Evolutionary conservation across 257 asterid species (phyloP).

Genomic region (Agastache rugosa): DNA sequence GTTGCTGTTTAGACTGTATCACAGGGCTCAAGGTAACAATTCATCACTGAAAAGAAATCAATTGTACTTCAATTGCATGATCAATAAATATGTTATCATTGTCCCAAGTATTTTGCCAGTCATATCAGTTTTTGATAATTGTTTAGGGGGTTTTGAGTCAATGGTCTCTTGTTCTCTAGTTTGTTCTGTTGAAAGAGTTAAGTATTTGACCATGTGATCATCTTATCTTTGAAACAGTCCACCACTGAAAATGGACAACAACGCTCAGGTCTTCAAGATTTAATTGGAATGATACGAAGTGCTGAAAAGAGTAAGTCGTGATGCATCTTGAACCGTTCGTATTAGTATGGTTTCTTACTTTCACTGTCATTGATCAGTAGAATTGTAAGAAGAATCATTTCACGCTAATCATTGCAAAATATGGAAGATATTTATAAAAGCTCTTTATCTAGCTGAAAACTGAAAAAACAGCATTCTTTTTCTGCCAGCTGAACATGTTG

Average conservation of each 20-base stretch:
- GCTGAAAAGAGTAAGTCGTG: conserved; percentile 77
- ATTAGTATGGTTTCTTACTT: conserved; percentile 7
- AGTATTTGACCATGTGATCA: conserved; percentile 38
- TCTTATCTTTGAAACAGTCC: conserved; percentile 60
- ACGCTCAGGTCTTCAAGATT: conserved; percentile 62
- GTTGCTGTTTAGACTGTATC: conserved; percentile 20
- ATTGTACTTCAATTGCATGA: conserved; percentile 2
- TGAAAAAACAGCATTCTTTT: background rate
- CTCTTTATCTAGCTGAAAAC: conserved; percentile 22
- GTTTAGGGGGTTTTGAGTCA: conserved; percentile 22
- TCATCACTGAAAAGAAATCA: conserved; percentile 5
- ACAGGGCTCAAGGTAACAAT: conserved; percentile 12
- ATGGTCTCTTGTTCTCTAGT: conserved; percentile 25
- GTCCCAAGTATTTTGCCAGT: background rate
- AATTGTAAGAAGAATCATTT: background rate
- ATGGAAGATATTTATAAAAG: background rate
- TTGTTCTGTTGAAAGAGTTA: conserved; percentile 21
- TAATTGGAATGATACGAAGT: conserved; percentile 83
- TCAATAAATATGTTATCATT: background rate
- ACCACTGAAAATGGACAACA: conserved; percentile 56
- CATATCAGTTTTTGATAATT: conserved; percentile 20
- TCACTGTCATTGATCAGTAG: background rate
- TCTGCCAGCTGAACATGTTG: conserved; percentile 31
- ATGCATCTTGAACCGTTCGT: conserved; percentile 21
- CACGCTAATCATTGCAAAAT: background rate